A percentile compares a stretch with the other conserved stretches of the same genome.
Evolutionary conservation across 768 basidiomycete genomes (phyloP).

Genomic region (Boletus rufocinnamomeus): DNA sequence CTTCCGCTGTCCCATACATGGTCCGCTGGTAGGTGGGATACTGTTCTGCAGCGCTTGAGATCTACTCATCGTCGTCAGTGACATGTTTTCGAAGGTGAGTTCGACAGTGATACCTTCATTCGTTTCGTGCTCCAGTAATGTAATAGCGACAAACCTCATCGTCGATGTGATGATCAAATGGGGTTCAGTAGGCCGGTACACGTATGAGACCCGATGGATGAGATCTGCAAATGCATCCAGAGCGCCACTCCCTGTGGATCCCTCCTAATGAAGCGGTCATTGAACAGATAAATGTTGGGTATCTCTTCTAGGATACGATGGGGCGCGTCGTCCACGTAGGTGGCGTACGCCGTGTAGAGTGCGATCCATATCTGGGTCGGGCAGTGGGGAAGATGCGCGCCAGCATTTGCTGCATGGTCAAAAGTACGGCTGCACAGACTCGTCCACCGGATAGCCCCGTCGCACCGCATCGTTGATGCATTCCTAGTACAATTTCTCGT

Average conservation of each 20-base stretch:
- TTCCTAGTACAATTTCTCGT: background rate
- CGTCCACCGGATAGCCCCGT: background rate
- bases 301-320: background rate
- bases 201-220: conserved; percentile 26
- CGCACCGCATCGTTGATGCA: background rate
- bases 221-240: conserved; percentile 35
- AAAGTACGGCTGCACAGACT: background rate
- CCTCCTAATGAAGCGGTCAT: background rate
- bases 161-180: conserved; percentile 38
- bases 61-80: background rate
- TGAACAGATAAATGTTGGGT: background rate
- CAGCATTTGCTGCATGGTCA: background rate
- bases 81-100: background rate
- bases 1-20: too few relatives aligned
- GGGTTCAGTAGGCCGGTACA: conserved; percentile 31
- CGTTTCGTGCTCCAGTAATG: conserved; percentile 25
- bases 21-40: background rate
- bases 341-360: conserved; percentile 37
- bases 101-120: conserved; percentile 19
- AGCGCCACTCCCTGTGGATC: conserved; percentile 29
- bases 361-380: conserved; percentile 28
- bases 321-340: conserved; percentile 35
- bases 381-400: conserved; percentile 27
- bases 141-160: conserved; percentile 31
- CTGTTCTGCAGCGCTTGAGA: background rate